Conservation (phyloP, 371 early-diverging fungal species). For the Haplosporangium sp. region DNA sequence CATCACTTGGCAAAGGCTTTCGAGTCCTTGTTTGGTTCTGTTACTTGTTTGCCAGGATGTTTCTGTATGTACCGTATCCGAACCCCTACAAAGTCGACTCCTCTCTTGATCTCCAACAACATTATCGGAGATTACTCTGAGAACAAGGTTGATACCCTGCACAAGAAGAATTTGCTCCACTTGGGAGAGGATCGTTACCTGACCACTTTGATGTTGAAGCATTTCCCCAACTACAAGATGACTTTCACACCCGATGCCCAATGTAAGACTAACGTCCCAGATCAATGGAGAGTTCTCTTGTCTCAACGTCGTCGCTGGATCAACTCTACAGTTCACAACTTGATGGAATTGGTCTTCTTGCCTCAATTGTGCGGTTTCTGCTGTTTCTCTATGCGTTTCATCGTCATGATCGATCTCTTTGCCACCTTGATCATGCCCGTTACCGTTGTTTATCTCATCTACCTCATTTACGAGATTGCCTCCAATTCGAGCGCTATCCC, state of each 20-base stretch:
- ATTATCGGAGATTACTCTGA: slow-evolving; percentile 97
- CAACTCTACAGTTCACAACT: slow-evolving; percentile 96
- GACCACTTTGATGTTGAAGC: slow-evolving; percentile 98
- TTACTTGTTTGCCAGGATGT: slow-evolving; percentile 97
- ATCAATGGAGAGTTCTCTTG: slow-evolving; percentile 92
- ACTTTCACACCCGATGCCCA: slow-evolving; percentile 97
- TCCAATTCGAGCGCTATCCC: slow-evolving; percentile 65
- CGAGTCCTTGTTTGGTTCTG: slow-evolving; percentile 99
- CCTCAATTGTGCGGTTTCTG: slow-evolving; percentile 96
- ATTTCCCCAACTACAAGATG: slow-evolving; percentile 98
- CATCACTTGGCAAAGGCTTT: slow-evolving; percentile 99
- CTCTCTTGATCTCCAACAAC: slow-evolving; percentile 91
- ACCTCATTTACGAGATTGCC: slow-evolving; percentile 76
- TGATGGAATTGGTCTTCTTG: slow-evolving; percentile 91
- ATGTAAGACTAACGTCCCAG: slow-evolving; percentile 98
- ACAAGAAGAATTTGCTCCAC: slow-evolving; percentile 92
- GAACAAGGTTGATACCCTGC: slow-evolving; percentile 96
- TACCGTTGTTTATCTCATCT: slow-evolving; percentile 85
- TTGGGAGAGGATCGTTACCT: slow-evolving; percentile 93
- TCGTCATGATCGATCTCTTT: slow-evolving; percentile 92
- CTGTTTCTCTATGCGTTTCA: slow-evolving; percentile 98
- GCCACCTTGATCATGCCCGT: slow-evolving; percentile 97
- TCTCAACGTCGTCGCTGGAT: slow-evolving; percentile 99
- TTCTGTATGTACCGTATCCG: slow-evolving; percentile 97
- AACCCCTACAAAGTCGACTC: slow-evolving; percentile 84